These are phyloP conservation scores for Tulasnella calospora DNA, from an alignment of 768 basidiomycete genomes.

Conservation along the genomic window DNA sequence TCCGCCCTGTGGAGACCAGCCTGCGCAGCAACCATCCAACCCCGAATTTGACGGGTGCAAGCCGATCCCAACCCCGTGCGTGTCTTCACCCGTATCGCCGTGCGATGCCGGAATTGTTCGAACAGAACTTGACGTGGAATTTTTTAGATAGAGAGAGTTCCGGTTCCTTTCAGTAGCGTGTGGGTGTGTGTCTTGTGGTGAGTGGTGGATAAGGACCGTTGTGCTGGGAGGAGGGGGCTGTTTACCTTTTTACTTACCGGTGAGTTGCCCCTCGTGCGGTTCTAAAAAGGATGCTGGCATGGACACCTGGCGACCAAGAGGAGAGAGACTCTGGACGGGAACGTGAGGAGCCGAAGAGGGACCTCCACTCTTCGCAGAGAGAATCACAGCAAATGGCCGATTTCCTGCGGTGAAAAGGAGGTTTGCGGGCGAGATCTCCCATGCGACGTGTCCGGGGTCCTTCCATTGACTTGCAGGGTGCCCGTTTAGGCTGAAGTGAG, in stretches of 20 bases:
- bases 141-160: background rate
- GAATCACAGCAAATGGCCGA: background rate
- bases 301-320: conserved; percentile 9
- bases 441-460: background rate
- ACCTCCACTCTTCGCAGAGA: conserved; percentile 9
- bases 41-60: background rate
- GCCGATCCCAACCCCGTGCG: background rate
- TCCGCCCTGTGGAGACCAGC: too few species aligned
- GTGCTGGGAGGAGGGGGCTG: background rate
- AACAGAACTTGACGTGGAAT: background rate
- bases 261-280: background rate
- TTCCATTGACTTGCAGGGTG: background rate
- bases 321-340: background rate
- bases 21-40: too few species aligned
- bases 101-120: background rate
- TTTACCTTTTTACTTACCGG: conserved; percentile 9
- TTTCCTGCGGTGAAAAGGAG: conserved; percentile 7
- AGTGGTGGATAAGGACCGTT: background rate
- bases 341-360: conserved; percentile 10
- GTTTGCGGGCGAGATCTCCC: background rate
- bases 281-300: background rate
- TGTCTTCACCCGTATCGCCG: background rate
- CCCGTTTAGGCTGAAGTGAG: conserved; percentile 5
- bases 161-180: background rate
- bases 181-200: conserved; percentile 1